Evolutionary conservation across 1,284 basidiomycete genomes (phyloP).

Genomic region (Leccinum pachyderme): DNA sequence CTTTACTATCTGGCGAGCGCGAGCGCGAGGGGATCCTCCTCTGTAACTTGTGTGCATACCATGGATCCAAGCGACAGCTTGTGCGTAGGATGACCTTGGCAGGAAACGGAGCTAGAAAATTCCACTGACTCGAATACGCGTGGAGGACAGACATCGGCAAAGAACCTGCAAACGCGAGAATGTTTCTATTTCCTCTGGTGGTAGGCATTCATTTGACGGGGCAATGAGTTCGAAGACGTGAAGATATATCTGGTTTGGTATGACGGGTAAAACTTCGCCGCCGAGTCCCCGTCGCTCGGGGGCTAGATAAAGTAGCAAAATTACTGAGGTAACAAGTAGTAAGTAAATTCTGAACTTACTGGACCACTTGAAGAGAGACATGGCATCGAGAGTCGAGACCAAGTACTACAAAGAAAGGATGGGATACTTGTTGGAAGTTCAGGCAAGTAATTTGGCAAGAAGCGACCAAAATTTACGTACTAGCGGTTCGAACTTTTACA

Average conservation of each 20-base stretch:
- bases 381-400: not conserved
- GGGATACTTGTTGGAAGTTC: not conserved
- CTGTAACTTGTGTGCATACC: not conserved
- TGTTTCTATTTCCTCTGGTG: not conserved
- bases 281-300: not conserved
- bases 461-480: no score
- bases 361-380: not conserved
- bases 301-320: not conserved
- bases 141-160: not conserved
- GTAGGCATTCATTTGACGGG: not conserved
- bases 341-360: not conserved
- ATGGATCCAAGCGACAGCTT: not conserved
- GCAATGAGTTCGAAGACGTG: not conserved
- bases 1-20: not conserved
- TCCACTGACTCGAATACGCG: not conserved
- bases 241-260: not conserved
- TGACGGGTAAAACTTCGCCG: not conserved
- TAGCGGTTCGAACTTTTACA: no score
- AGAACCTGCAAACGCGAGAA: not conserved
- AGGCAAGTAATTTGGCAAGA: not conserved
- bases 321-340: not conserved
- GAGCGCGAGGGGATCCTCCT: not conserved
- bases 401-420: not conserved
- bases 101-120: not conserved
- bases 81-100: not conserved